Conservation (phyloP, 2,329 filamentous ascomycete genomes). For the Didymella sp. region DNA sequence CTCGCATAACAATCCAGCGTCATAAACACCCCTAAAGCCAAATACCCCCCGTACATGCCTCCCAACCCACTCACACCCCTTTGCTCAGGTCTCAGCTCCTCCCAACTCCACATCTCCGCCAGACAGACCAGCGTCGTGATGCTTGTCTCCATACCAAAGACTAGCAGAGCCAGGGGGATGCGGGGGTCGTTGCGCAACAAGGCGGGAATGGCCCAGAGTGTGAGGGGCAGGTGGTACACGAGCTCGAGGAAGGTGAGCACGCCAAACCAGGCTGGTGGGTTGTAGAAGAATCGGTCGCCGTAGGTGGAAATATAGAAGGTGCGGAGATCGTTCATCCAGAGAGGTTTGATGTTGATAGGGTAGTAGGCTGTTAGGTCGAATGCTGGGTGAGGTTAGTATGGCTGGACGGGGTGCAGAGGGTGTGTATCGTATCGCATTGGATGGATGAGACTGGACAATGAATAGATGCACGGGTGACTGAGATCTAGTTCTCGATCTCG, state of each 20-base stretch:
- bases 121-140: conserved; percentile 70
- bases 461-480: neutral
- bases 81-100: conserved; percentile 38
- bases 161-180: conserved; percentile 65
- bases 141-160: conserved; percentile 66
- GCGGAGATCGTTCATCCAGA: conserved; percentile 59
- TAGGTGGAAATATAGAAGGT: conserved; percentile 67
- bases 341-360: conserved; percentile 58
- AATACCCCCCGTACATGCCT: conserved; percentile 51
- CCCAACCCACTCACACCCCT: conserved; percentile 39
- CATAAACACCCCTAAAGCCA: conserved; percentile 48
- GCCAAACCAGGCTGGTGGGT: conserved; percentile 66
- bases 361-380: conserved; percentile 68
- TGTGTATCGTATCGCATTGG: neutral
- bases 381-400: conserved; percentile 49
- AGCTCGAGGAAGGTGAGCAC: conserved; percentile 65
- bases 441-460: neutral
- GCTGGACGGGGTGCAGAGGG: neutral
- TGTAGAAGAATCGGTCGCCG: conserved; percentile 68
- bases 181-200: conserved; percentile 63
- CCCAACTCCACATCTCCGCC: conserved; percentile 65
- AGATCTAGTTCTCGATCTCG: neutral
- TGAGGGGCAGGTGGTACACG: conserved; percentile 67
- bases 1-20: conserved; percentile 46
- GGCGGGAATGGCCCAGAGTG: conserved; percentile 65